Percentiles rank a stretch among this genome's conserved stretches.
Conservation (phyloP, 2,329 filamentous ascomycete genomes). For the Alternaria longipes region DNA sequence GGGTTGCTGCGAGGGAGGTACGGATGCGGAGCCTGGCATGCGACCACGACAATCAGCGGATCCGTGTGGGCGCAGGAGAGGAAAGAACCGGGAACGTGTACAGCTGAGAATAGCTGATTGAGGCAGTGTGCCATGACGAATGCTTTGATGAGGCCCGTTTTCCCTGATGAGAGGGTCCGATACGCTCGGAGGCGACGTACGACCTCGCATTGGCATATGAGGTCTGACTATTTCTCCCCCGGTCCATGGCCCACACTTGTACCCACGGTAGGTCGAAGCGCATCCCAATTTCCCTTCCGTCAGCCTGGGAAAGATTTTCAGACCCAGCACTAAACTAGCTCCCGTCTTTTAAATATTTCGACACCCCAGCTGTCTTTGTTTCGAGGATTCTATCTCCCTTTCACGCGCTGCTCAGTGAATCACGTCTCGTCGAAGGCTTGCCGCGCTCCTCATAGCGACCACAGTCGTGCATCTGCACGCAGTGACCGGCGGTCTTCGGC, state of each 20-base stretch:
- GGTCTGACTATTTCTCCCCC: slow-evolving; percentile 21
- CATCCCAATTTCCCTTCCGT: slow-evolving; percentile 34
- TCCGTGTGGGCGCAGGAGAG: slow-evolving; percentile 18
- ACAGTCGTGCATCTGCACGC: slow-evolving; percentile 43
- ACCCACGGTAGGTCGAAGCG: slow-evolving; percentile 35
- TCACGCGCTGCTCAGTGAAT: slow-evolving; percentile 22
- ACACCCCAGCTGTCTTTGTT: slow-evolving; percentile 26
- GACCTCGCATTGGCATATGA: slow-evolving; percentile 16
- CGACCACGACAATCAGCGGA: slow-evolving; percentile 18
- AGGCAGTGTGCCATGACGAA: slow-evolving; percentile 30
- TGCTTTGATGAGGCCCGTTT: slow-evolving; percentile 17
- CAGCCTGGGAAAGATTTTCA: slow-evolving; percentile 39
- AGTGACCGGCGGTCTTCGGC: slow-evolving; percentile 34
- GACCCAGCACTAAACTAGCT: slow-evolving; percentile 45
- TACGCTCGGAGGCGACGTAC: slow-evolving; percentile 15
- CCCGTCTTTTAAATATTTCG: slow-evolving; percentile 40
- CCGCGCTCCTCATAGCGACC: slow-evolving; percentile 30
- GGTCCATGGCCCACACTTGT: slow-evolving; percentile 19
- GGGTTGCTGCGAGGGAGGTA: slow-evolving; percentile 29
- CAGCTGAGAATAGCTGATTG: slow-evolving; percentile 26
- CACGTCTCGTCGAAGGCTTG: slow-evolving; percentile 25
- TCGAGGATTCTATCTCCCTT: slow-evolving; percentile 20
- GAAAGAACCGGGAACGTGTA: slow-evolving; percentile 24
- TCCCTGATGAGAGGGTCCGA: slow-evolving; percentile 8
- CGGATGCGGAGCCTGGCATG: slow-evolving; percentile 22